Evolutionary conservation across 495 filamentous ascomycete genomes (phyloP), one percentile per base, ranked within the genome.

Genomic region (Trichoderma parareesei): DNA sequence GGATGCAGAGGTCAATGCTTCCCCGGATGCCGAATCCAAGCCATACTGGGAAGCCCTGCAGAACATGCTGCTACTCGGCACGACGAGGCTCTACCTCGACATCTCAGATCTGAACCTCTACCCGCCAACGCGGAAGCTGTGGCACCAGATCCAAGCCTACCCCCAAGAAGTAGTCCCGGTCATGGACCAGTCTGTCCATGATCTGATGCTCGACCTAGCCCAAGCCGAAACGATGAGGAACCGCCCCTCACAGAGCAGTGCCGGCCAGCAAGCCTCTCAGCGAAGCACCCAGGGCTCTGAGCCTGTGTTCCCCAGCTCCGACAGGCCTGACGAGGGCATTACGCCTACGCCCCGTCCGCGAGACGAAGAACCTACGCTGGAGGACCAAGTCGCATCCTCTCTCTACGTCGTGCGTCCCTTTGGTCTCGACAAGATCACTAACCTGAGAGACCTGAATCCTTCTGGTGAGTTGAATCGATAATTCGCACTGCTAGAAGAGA

Each of bases 131-230:
- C 77, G 88, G 66, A 97, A 97, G 75, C 79, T 99, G 62, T 99
- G 92, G 90, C 91, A 97, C 73, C 95, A 98, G 72, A 80, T 92
- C 60, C 91, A 92, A 68, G 87, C 88, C 33, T 98, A 97, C 70
- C 94, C 94, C 0, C 90, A 90, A 69, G 94, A 99, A 80, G 92
- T 98, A 64, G 88, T 99, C 65, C 93, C 93, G 2, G 80, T 99
- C 59, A 96, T 99, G 90, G 95, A 99, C 80, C 90, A 93, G 71
- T 84, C 84, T 27, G 84, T 98, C 61, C 95, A 96, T 72, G 93
- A 99, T 76, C 81, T 89, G 20, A 95, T 98, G 88, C 85, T 96
- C 53, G 92, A 96, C 70, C 79, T 97, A 64, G 89, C 95, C 7
- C 83, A 88, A 61, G 88, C 89, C 64, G 87, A 91, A 70, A 82